Evolutionary conservation across 2,329 filamentous ascomycete genomes (phyloP).

Genomic region (Pseudocercospora macadamiae): DNA sequence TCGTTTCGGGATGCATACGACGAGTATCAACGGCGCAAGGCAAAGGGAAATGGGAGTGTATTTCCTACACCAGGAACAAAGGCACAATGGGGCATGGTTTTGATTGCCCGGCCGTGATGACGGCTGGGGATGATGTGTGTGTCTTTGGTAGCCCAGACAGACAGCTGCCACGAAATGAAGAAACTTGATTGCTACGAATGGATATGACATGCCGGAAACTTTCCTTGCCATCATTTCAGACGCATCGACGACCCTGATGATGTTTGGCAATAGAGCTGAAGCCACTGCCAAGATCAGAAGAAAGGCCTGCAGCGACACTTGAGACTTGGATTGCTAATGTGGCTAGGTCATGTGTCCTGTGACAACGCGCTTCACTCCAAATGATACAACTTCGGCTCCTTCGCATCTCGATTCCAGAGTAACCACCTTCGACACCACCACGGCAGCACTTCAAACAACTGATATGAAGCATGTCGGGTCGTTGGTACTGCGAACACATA

Average conservation of each 20-base stretch:
- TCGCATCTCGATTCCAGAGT: not conserved
- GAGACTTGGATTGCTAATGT: too few species aligned
- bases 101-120: not conserved
- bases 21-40: conserved; percentile 21
- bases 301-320: too few species aligned
- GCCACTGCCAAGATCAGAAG: too few species aligned
- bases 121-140: conserved; percentile 15
- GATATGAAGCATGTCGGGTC: not conserved
- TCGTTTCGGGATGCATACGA: conserved; percentile 16
- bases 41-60: conserved; percentile 18
- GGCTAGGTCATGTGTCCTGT: too few species aligned
- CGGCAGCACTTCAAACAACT: conserved; percentile 1
- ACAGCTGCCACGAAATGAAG: conserved; percentile 25
- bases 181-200: conserved; percentile 20
- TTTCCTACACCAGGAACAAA: conserved; percentile 10
- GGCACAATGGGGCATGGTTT: conserved; percentile 10
- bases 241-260: too few species aligned
- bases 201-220: too few species aligned
- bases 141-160: conserved; percentile 21
- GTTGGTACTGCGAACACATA: conserved; percentile 44
- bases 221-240: too few species aligned
- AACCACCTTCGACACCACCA: not conserved
- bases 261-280: too few species aligned
- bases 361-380: too few species aligned
- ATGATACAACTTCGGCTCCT: not conserved